Evolutionary conservation across 495 filamentous ascomycete species (phyloP), one percentile per base, ranked within the genome.

Genomic region (Gamarada debralockiae): DNA sequence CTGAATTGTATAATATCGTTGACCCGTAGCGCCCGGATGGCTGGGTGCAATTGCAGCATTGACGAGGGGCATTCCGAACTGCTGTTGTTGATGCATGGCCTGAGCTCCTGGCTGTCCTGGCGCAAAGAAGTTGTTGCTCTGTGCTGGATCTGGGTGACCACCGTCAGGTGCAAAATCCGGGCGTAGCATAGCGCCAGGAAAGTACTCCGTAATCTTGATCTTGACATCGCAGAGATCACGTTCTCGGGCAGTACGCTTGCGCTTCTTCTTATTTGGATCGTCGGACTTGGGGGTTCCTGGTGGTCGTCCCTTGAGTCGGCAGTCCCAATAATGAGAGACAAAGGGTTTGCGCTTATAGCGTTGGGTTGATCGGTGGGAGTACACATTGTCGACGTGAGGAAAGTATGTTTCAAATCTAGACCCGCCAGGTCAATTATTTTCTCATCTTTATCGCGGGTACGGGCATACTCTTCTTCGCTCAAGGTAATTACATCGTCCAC

Each of bases 371-470:
- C 90, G 85, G 70, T 93, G 90, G 15, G 89, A 92, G 66, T 92
- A 96, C 42, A 96, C 81, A 66, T 96, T 96, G 69, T 96, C 90
- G 61, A 95, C 76, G 67, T 92, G 89, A 0, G 89, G 89, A 64
- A 91, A 96, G 68, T 93, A 96, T 17, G 81, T 92, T 58, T 88
- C 81, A 68, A 88, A 93, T 66, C 89, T 92, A 60, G 40, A 29
- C 37, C 15, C 45, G 46, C 50, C 39, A 45, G 56, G 60, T 57
- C 39, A 55, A 60, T n/a, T 36, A 45, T 52, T n/a, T 49, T 36
- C n/a, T 1, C 10, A n/a, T 7, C 17, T 27, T 15, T 15, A 29
- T 42, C 9, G 14, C 38, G 38, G 12, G 46, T 45, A 40, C 39
- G 29, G 4, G 70, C 82, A 57, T 81, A 92, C 87, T 93, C 77